Percentiles rank a stretch among this genome's conserved stretches.
Conservation (phyloP, 2,329 filamentous ascomycete species). For the Zasmidium citrigriseum region DNA sequence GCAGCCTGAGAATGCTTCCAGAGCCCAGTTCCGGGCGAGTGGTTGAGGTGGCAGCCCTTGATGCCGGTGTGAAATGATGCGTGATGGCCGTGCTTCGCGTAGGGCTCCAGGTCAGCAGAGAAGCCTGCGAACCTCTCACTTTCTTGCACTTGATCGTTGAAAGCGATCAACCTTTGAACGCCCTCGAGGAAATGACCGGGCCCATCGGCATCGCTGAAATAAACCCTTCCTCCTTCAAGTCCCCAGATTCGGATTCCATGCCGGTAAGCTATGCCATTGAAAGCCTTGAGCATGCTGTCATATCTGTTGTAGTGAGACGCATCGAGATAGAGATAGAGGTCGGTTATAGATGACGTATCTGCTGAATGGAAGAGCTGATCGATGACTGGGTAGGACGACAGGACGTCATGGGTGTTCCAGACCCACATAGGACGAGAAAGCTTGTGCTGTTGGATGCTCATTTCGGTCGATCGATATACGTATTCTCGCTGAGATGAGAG, state of each 20-base stretch:
- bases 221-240: slow-evolving; percentile 1
- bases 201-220: slow-evolving; percentile 2
- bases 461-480: no score
- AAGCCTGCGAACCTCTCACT: background rate
- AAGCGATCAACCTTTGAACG: background rate
- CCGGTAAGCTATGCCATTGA: background rate
- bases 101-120: slow-evolving; percentile 2
- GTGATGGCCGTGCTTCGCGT: background rate
- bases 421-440: slow-evolving; percentile 3
- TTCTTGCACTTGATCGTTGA: background rate
- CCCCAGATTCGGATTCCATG: background rate
- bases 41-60: background rate
- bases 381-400: background rate
- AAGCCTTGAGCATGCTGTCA: background rate
- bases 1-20: background rate
- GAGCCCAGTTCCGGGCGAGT: background rate
- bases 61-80: background rate
- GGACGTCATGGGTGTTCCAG: background rate
- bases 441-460: no score
- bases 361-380: background rate
- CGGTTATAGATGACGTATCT: background rate
- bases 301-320: background rate
- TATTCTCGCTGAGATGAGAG: no score
- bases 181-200: background rate
- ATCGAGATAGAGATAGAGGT: slow-evolving; percentile 3